Percentiles rank a stretch among this genome's conserved stretches.
Conservation (phyloP, 1,284 basidiomycete genomes). For the Chiua sp. region DNA sequence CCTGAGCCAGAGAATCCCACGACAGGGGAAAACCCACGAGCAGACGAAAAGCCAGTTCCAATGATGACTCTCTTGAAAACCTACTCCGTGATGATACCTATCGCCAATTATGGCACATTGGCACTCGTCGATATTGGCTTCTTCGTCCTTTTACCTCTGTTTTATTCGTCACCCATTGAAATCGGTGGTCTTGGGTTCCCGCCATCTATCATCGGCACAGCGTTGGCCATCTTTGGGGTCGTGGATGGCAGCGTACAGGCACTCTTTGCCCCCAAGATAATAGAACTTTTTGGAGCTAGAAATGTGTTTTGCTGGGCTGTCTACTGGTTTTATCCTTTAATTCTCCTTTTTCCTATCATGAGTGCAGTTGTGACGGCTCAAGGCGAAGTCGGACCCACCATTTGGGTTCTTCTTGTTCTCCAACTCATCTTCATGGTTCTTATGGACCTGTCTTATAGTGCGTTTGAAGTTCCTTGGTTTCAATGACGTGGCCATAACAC, state of each 20-base stretch:
- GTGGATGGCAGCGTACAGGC: slow-evolving; percentile 65
- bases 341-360: slow-evolving; percentile 63
- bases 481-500: slow-evolving; percentile 2
- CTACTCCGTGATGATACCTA: slow-evolving; percentile 59
- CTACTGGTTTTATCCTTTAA: slow-evolving; percentile 52
- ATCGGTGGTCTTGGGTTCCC: slow-evolving; percentile 71
- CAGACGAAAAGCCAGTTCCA: slow-evolving; percentile 35
- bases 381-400: slow-evolving; percentile 24
- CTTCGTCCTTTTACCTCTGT: slow-evolving; percentile 68
- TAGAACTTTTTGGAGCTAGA: slow-evolving; percentile 61
- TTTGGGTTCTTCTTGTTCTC: slow-evolving; percentile 36
- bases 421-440: slow-evolving; percentile 34
- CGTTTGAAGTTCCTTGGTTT: slow-evolving; percentile 6
- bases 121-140: slow-evolving; percentile 70
- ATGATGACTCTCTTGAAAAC: slow-evolving; percentile 42
- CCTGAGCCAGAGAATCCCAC: slow-evolving; percentile 1
- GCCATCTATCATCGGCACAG: slow-evolving; percentile 62
- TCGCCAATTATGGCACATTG: slow-evolving; percentile 67
- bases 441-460: slow-evolving; percentile 34
- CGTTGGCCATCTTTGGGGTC: slow-evolving; percentile 63
- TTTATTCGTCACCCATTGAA: slow-evolving; percentile 67
- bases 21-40: background rate
- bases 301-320: slow-evolving; percentile 58
- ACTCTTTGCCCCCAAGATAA: slow-evolving; percentile 61
- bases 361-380: slow-evolving; percentile 38